Evolutionary conservation across 306 rosid genomes (phyloP).

Genomic region (Vicia sativa): DNA sequence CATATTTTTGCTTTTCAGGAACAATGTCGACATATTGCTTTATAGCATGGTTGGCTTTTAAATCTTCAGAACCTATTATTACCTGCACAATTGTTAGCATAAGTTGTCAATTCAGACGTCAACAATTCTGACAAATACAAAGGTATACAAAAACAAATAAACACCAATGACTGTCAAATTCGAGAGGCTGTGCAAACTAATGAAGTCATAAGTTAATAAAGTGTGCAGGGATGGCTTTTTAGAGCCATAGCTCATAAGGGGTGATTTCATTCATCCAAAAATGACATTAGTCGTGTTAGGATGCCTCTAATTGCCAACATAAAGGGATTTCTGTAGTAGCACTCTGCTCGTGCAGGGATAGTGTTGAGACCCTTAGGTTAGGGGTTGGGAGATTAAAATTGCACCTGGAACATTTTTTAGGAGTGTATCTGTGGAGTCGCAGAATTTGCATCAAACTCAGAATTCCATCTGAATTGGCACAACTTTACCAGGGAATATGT

Average conservation of each 20-base stretch:
- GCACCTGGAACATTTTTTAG: background rate
- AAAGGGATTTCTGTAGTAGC: background rate
- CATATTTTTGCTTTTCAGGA: conserved; percentile 94
- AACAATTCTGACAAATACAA: conserved; percentile 13
- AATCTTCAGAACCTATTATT: conserved; percentile 79
- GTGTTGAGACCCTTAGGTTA: background rate
- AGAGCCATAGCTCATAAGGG: background rate
- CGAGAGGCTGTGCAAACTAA: background rate
- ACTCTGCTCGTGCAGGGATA: background rate
- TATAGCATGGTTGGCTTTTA: conserved; percentile 95
- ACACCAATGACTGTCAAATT: background rate
- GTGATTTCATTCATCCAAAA: background rate
- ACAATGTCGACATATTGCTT: conserved; percentile 88
- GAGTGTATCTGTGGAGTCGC: background rate
- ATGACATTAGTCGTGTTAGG: too few species aligned
- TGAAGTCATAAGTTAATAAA: conserved; percentile 3
- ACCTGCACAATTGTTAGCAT: conserved; percentile 61
- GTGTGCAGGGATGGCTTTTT: background rate
- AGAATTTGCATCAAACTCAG: background rate
- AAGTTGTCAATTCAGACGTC: conserved; percentile 22
- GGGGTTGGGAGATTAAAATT: background rate
- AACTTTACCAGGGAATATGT: background rate
- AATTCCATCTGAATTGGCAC: background rate
- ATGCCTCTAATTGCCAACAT: too few species aligned
- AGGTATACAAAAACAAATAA: conserved; percentile 11